phyloP scores from a whole-genome alignment of 108 stramenopile species.

The Skeletonema menzelii region DNA sequence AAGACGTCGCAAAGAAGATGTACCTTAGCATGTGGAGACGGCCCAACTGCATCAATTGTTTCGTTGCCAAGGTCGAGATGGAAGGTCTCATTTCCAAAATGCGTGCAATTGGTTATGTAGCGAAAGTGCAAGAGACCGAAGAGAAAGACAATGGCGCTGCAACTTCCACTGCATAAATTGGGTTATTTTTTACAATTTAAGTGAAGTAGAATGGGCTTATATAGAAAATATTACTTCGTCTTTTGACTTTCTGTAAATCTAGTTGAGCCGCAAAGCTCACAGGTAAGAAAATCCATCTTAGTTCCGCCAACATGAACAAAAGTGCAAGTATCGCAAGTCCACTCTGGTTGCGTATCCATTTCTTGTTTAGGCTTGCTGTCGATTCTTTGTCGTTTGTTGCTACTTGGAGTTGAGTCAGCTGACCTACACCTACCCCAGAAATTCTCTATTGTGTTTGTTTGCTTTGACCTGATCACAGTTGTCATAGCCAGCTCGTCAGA shows the following conservation, averaged over 20 bases:
- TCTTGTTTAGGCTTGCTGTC: neutral
- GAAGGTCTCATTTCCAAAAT: constrained; percentile 70
- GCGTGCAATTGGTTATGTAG: constrained; percentile 43
- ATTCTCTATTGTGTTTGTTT: neutral
- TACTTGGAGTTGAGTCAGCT: neutral
- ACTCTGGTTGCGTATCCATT: neutral
- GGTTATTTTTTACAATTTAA: neutral
- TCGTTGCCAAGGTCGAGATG: constrained; percentile 79
- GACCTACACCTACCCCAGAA: constrained; percentile 12
- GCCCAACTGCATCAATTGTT: constrained; percentile 59
- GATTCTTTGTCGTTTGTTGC: constrained; percentile 5
- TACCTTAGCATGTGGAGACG: constrained; percentile 79
- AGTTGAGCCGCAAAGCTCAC: constrained; percentile 29
- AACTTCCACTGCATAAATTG: neutral
- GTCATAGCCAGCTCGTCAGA: neutral
- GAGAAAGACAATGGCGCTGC: neutral
- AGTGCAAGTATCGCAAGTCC: constrained; percentile 27
- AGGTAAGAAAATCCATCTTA: constrained; percentile 15
- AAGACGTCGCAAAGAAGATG: constrained; percentile 72
- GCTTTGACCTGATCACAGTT: neutral
- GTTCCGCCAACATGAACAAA: constrained; percentile 7
- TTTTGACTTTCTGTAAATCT: neutral
- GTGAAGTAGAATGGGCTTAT: neutral
- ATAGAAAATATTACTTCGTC: neutral
- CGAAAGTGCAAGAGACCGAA: constrained; percentile 17